Percentiles rank a stretch among this genome's conserved stretches.
These are phyloP conservation scores for Hortaea werneckii DNA, from an alignment of 2,329 filamentous ascomycete genomes.

Conservation along the genomic window DNA sequence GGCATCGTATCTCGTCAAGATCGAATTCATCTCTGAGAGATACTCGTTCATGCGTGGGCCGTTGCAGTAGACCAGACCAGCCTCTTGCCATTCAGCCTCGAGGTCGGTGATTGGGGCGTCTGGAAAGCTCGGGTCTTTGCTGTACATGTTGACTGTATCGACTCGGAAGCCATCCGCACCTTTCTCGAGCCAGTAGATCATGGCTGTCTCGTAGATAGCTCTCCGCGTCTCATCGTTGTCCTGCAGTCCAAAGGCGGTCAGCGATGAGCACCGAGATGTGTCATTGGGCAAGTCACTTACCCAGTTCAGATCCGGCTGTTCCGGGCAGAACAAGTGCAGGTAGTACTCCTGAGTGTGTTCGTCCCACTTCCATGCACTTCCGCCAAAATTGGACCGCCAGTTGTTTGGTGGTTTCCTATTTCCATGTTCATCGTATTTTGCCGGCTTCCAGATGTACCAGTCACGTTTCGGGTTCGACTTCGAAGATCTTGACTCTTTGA, in stretches of 20 bases:
- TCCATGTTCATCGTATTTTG: conserved; percentile 38
- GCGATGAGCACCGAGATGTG: no score
- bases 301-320: conserved; percentile 80
- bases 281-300: neutral
- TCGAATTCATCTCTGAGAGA: conserved; percentile 35
- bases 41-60: conserved; percentile 38
- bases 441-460: conserved; percentile 54
- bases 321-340: conserved; percentile 62
- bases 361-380: conserved; percentile 59
- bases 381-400: conserved; percentile 53
- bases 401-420: conserved; percentile 62
- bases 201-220: conserved; percentile 55
- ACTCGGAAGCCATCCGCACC: conserved; percentile 45
- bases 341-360: conserved; percentile 64
- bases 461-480: conserved; percentile 45
- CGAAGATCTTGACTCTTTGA: conserved; percentile 43
- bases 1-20: conserved; percentile 38
- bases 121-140: conserved; percentile 14
- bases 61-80: conserved; percentile 13
- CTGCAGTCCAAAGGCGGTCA: no score
- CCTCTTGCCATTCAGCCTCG: conserved; percentile 8
- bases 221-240: conserved; percentile 58
- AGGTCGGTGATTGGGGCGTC: conserved; percentile 16
- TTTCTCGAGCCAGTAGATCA: conserved; percentile 60
- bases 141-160: conserved; percentile 20